A percentile compares a stretch with the other conserved stretches of the same genome.
These are phyloP conservation scores for Microstegium vimineum DNA, from an alignment of 176 grass and related monocot genomes.

Conservation along the genomic window DNA sequence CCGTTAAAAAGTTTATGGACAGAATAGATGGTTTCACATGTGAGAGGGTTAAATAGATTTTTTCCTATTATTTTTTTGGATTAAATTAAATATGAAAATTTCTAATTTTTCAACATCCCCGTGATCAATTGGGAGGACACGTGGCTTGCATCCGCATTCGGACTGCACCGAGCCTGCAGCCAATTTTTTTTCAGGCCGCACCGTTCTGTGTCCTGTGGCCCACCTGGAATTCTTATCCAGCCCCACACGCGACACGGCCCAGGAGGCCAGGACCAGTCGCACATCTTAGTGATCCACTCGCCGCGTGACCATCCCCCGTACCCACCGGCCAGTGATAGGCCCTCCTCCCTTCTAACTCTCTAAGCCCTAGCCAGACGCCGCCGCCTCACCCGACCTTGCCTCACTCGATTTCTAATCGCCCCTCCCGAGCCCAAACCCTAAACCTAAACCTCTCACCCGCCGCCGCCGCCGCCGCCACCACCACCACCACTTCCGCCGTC, in stretches of 20 bases:
- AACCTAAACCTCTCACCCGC: constrained; percentile 26
- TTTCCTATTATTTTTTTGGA: no score
- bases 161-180: no score
- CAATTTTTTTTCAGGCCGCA: no score
- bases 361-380: constrained; percentile 20
- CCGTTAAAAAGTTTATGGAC: no score
- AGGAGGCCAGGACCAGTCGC: background rate
- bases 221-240: constrained; percentile 9
- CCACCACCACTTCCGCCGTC: background rate
- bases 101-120: no score
- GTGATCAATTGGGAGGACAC: no score
- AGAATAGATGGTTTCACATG: no score
- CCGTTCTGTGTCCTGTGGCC: background rate
- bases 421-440: constrained; percentile 38
- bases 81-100: no score
- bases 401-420: constrained; percentile 10
- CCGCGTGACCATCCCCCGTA: no score
- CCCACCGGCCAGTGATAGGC: background rate
- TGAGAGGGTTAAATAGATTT: no score
- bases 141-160: no score
- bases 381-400: background rate
- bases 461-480: background rate
- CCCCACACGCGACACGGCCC: background rate
- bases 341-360: background rate
- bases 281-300: background rate